Evolutionary conservation across 495 filamentous ascomycete species (phyloP), one percentile per base, ranked within the genome.

Genomic region (Aspergillus leporis): DNA sequence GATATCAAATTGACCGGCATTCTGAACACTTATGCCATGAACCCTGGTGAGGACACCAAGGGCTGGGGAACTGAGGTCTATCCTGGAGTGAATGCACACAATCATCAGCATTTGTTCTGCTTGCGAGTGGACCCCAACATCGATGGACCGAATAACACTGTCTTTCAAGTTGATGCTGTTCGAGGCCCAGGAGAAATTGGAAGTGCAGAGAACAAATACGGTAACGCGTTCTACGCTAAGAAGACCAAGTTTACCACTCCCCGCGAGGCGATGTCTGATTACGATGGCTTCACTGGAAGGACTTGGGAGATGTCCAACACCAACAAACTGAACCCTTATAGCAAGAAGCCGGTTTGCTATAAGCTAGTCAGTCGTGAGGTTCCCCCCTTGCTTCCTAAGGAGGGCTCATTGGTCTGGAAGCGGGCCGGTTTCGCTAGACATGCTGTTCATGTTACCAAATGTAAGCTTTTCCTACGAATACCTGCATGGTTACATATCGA

Each of bases 1-100:
- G 93, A 98, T 75, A 89, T 98, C 74, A 96, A 94, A 71, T 86
- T 97, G 49, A 97, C 93, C 2, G 93, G 93, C 60, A 96, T 98
- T 74, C 76, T 98, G 16, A 97, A 96, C 76, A 98, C 93, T 14
- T 96, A 96, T 67, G 77, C 87, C 57, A 87, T 97, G 83, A 83
- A 84, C 59, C 87, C 88, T 0, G 90, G 88, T 51, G 93, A 97
- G 72, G 90, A 94, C 63, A 90, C 89, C 9, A 74, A 90, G 16
- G 91, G 91, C 56, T 98, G 90, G 90, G 93, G 93, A 55, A 97
- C 92, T 7, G 88, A 96, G 64, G 93, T 98, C 22, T 96, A 94
- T 63, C 90, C 91, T 3, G 91, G 91, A 45, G 90, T 91, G 65
- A 91, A 89, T 62, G 81, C 78, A 6, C 78, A 84, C 63, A 97